These are phyloP conservation scores for Cutaneotrichosporon cutaneum DNA, from an alignment of 1,284 basidiomycete species.

Conservation along the genomic window DNA sequence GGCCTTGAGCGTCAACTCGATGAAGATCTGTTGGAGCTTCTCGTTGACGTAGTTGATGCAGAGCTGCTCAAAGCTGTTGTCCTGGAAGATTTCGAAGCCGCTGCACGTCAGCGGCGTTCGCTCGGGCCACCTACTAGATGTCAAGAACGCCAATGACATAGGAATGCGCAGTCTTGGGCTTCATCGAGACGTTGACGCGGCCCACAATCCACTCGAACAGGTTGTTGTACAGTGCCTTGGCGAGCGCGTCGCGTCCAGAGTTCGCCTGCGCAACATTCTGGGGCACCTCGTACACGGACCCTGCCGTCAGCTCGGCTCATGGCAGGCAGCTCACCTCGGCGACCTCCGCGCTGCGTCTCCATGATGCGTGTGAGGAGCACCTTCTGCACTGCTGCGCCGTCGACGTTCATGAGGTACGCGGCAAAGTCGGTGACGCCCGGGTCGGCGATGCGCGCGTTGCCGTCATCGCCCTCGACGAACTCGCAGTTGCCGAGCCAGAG, in stretches of 20 bases:
- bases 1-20: slow-evolving; percentile 96
- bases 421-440: slow-evolving; percentile 91
- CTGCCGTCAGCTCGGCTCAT: slow-evolving; percentile 32
- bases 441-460: slow-evolving; percentile 80
- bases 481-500: slow-evolving; percentile 97
- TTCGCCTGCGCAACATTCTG: slow-evolving; percentile 88
- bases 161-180: slow-evolving; percentile 69
- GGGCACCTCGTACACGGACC: slow-evolving; percentile 92
- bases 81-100: slow-evolving; percentile 94
- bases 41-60: slow-evolving; percentile 99
- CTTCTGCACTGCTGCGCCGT: slow-evolving; percentile 75
- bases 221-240: slow-evolving; percentile 98
- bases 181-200: slow-evolving; percentile 94
- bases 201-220: slow-evolving; percentile 99
- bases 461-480: slow-evolving; percentile 83
- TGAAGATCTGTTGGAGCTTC: slow-evolving; percentile 98
- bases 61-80: slow-evolving; percentile 98
- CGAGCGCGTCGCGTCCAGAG: slow-evolving; percentile 84
- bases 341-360: slow-evolving; percentile 89
- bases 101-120: slow-evolving; percentile 32
- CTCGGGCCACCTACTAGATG: slow-evolving; percentile 63
- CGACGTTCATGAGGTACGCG: slow-evolving; percentile 89
- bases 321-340: slow-evolving; percentile 61
- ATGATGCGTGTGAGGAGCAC: slow-evolving; percentile 81
- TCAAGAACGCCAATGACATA: slow-evolving; percentile 96